Conservation (phyloP, 495 filamentous ascomycete genomes). For the Aspergillus baeticus region DNA sequence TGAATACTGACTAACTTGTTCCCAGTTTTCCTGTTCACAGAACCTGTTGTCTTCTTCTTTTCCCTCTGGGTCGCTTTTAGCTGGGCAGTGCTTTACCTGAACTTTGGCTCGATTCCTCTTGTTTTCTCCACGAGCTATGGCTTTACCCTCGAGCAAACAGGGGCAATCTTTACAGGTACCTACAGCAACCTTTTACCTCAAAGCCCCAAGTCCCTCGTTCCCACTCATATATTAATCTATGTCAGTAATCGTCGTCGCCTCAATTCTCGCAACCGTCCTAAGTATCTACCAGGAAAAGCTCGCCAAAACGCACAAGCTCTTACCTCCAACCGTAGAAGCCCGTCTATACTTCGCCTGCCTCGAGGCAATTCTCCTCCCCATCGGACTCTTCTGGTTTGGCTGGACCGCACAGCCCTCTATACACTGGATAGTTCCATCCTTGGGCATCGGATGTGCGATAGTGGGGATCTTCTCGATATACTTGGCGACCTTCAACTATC, state of each 20-base stretch:
- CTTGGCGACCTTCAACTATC: slow-evolving; percentile 88
- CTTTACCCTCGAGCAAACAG: slow-evolving; percentile 65
- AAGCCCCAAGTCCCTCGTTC: too few species aligned
- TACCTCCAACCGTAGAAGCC: slow-evolving; percentile 63
- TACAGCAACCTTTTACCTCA: too few species aligned
- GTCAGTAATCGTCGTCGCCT: slow-evolving; percentile 65
- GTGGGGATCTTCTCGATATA: slow-evolving; percentile 90
- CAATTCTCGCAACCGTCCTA: slow-evolving; percentile 67
- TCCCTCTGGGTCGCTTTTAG: slow-evolving; percentile 85
- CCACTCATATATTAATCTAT: too few species aligned
- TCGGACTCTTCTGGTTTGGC: slow-evolving; percentile 80
- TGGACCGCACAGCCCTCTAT: slow-evolving; percentile 67
- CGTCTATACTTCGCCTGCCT: slow-evolving; percentile 82
- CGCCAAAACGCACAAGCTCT: slow-evolving; percentile 37
- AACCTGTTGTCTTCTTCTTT: slow-evolving; percentile 94
- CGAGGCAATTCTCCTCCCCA: slow-evolving; percentile 64
- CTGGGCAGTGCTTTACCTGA: slow-evolving; percentile 87
- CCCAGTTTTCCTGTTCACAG: slow-evolving; percentile 74
- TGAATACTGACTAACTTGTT: background rate
- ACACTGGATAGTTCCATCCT: slow-evolving; percentile 74
- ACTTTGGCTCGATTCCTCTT: slow-evolving; percentile 73
- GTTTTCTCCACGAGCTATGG: slow-evolving; percentile 69
- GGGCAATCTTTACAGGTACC: slow-evolving; percentile 68
- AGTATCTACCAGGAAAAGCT: slow-evolving; percentile 70
- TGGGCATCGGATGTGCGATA: slow-evolving; percentile 71